Evolutionary conservation across 495 filamentous ascomycete species (phyloP).

Genomic region (Staphylotrichum tortipilum): DNA sequence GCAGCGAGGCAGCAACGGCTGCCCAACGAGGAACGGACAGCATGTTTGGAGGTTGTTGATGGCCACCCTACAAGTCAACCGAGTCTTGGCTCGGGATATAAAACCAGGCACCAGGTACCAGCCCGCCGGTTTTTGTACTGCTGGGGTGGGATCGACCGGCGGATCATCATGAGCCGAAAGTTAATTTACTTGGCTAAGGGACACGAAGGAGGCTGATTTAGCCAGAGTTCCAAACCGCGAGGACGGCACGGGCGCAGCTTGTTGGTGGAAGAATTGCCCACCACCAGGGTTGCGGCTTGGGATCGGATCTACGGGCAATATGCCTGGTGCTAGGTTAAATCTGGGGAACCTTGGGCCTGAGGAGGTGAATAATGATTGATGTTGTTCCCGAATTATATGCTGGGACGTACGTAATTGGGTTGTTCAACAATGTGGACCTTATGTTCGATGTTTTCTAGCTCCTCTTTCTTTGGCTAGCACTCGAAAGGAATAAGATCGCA

Average conservation of each 20-base stretch:
- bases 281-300: not conserved
- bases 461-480: no score
- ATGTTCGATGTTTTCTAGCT: no score
- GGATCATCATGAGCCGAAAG: slow-evolving; percentile 17
- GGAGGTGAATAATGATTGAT: no score
- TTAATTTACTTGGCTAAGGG: slow-evolving; percentile 12
- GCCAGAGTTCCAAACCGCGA: slow-evolving; percentile 4
- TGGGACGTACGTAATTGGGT: no score
- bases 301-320: not conserved
- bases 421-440: no score
- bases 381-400: no score
- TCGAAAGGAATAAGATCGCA: no score
- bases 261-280: not conserved
- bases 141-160: not conserved
- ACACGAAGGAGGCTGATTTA: slow-evolving; percentile 12
- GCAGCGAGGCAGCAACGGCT: slow-evolving; percentile 1
- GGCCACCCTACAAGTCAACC: not conserved
- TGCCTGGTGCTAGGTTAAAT: not conserved
- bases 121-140: slow-evolving; percentile 5
- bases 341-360: no score
- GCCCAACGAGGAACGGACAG: not conserved
- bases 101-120: not conserved
- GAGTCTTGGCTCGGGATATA: not conserved
- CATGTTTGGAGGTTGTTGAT: not conserved
- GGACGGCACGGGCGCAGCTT: not conserved